These are phyloP conservation scores for Magnusiomyces fungicola DNA, from an alignment of 1,139 yeast species.

Conservation along the genomic window DNA sequence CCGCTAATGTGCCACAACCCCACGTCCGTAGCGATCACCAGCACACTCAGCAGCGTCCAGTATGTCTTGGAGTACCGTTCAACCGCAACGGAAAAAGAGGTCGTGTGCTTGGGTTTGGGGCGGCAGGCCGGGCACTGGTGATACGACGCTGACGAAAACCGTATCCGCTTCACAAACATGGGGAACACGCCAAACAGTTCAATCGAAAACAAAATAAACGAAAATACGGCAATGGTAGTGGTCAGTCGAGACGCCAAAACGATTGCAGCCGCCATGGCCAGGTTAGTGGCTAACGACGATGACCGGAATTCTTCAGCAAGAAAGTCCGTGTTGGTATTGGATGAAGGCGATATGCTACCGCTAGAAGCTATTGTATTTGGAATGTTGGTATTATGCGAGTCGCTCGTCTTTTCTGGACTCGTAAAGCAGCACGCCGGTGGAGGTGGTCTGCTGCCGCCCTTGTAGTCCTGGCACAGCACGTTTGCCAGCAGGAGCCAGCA, in stretches of 20 bases:
- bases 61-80: conserved; percentile 17
- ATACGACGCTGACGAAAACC: conserved; percentile 24
- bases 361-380: conserved; percentile 5
- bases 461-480: conserved; percentile 59
- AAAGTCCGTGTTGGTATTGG: background rate
- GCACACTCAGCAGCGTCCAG: conserved; percentile 23
- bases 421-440: too few relatives aligned
- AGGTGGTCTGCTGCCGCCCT: too few relatives aligned
- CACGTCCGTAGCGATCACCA: conserved; percentile 25
- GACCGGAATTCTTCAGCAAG: conserved; percentile 29
- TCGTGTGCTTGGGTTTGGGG: background rate
- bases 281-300: conserved; percentile 69
- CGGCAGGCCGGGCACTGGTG: too few relatives aligned
- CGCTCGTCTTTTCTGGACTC: too few relatives aligned
- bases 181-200: conserved; percentile 70
- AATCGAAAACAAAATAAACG: conserved; percentile 68
- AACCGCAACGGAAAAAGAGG: conserved; percentile 4
- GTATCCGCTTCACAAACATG: conserved; percentile 52
- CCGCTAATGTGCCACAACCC: conserved; percentile 38
- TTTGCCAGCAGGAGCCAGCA: conserved; percentile 68
- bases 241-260: conserved; percentile 79
- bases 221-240: conserved; percentile 70
- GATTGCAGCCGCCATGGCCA: conserved; percentile 78
- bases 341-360: too few relatives aligned
- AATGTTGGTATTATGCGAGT: background rate